These are phyloP conservation scores for Symbiodinium natans DNA, from an alignment of 73 alveolate genomes.

Conservation along the genomic window DNA sequence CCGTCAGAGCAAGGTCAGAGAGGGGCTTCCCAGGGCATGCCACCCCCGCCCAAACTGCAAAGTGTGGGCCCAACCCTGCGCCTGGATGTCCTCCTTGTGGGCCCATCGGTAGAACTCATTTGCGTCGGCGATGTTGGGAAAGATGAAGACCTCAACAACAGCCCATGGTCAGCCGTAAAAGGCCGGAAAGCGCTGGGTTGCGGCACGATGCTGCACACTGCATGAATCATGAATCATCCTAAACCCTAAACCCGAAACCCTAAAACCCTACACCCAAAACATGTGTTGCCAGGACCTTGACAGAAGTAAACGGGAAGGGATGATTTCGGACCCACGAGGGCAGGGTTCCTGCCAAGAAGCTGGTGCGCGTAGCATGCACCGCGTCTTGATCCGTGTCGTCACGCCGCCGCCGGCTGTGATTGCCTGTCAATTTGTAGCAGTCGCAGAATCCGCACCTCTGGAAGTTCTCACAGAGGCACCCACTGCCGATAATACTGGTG, in stretches of 20 bases:
- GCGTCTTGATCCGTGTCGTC: conserved; percentile 79
- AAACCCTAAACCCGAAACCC: no score
- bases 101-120: conserved; percentile 70
- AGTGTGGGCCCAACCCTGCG: no score
- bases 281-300: no score
- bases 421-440: neutral
- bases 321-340: no score
- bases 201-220: neutral
- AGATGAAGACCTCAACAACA: conserved; percentile 45
- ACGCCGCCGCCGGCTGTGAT: conserved; percentile 93
- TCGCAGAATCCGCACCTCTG: neutral
- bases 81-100: conserved; percentile 57
- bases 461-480: neutral
- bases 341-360: conserved; percentile 44
- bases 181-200: neutral
- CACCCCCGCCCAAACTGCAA: no score
- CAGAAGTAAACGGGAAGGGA: no score
- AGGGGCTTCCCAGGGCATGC: no score
- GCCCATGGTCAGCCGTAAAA: neutral
- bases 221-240: no score
- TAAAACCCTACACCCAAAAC: no score
- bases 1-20: no score
- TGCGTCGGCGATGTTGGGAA: conserved; percentile 64
- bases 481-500: neutral
- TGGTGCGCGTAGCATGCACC: conserved; percentile 92